Base-by-base conservation (phyloP, 2,329 filamentous ascomycete genomes). In the Zymoseptoria tritici region DNA sequence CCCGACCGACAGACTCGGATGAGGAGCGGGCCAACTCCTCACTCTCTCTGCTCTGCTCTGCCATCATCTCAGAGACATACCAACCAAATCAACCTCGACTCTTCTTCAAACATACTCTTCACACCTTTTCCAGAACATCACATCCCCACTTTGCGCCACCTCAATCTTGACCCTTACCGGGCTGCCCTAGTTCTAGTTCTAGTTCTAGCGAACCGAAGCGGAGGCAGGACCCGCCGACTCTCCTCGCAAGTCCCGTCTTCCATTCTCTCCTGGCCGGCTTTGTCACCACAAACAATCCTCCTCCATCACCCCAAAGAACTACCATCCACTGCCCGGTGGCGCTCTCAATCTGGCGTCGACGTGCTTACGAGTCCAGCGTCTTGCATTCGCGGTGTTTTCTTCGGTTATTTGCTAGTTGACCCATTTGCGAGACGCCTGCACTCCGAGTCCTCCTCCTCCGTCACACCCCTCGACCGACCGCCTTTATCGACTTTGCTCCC, bases 351-450 rank as follows among this genome's bases (percentile, higher is more conserved):
- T 42, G 36, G 36, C 36, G 36, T 42, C 36, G 16, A 13, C 36
- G 9, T 16, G 11, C 36, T 42, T 3, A 16, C 2, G 36, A 16
- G 11, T 42, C 36, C 36, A 36, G 24, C 46, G 19, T 50, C 46
- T 55, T 52, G 57, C 53, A 52, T 55, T 59, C 46, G 52, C 52
- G 57, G 53, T 46, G 52, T 55, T 51, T 21, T 19, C 20, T 50
- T 54, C 16, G 36, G 22, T n/a, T 21, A 24, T 51, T 49, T 24
- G 53, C 49, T 55, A 42, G 13, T 11, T 52, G n/a, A 22, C n/a
- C 52, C 11, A 57, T 13, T 19, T 46, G 26, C 29, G 49, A 55
- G 54, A 50, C 50, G 58, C 36, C 11, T 16, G 8, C 36, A 9
- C 36, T 42, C 26, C 58, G 55, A 51, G 42, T 51, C 55, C 29